phyloP scores from a whole-genome alignment of 1,284 basidiomycete species.

The Vanrija humicola region DNA sequence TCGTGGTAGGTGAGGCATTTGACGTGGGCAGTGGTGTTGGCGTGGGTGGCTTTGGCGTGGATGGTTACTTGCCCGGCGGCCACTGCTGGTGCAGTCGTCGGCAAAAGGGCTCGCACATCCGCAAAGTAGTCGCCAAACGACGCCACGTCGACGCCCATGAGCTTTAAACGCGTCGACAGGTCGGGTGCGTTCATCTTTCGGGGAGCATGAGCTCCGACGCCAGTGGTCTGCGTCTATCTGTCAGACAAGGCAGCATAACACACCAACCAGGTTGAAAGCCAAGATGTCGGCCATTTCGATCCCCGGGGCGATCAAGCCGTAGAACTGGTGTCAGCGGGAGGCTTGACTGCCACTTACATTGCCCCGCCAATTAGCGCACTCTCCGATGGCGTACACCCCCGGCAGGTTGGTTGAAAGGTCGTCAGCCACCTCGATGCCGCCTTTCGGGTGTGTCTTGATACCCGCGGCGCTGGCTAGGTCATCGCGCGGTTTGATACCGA shows the following conservation, averaged over 20 bases:
- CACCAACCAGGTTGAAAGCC: constrained; percentile 59
- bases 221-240: constrained; percentile 53
- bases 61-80: constrained; percentile 20
- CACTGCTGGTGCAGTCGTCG: no score
- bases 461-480: constrained; percentile 59
- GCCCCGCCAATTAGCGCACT: constrained; percentile 66
- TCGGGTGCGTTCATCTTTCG: constrained; percentile 61
- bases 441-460: constrained; percentile 54
- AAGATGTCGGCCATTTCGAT: constrained; percentile 73
- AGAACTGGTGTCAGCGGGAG: constrained; percentile 22
- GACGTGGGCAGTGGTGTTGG: constrained; percentile 52
- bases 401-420: constrained; percentile 57
- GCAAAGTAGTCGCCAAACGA: constrained; percentile 65
- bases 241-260: background rate
- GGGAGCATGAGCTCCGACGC: constrained; percentile 52
- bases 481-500: constrained; percentile 67
- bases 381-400: constrained; percentile 69
- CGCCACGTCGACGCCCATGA: constrained; percentile 69
- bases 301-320: constrained; percentile 38
- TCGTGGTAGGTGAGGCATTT: constrained; percentile 65
- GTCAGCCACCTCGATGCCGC: constrained; percentile 62
- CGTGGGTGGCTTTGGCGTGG: constrained; percentile 4
- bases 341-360: constrained; percentile 46
- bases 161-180: constrained; percentile 62
- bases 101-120: constrained; percentile 52